Conservation (phyloP, 306 rosid species). For the Quercus robur region DNA sequence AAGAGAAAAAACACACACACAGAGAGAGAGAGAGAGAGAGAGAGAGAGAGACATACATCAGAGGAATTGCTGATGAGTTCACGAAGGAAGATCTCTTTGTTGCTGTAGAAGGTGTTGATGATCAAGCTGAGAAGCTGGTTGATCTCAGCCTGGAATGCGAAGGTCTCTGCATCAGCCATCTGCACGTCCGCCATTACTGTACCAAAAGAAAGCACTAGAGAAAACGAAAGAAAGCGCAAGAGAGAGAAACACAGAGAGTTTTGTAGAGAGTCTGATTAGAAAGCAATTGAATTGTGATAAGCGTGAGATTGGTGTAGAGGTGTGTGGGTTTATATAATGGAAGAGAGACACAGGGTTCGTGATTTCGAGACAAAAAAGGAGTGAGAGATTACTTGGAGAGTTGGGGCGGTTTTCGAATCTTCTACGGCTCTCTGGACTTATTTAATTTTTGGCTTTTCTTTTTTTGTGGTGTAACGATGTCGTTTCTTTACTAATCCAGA, state of each 20-base stretch:
- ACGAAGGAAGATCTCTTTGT: constrained; percentile 78
- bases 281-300: too few relatives aligned
- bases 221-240: neutral
- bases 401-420: constrained; percentile 32
- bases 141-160: constrained; percentile 70
- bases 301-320: accelerated
- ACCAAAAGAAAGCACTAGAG: neutral
- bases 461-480: neutral
- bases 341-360: neutral
- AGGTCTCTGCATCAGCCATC: constrained; percentile 64
- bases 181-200: constrained; percentile 39
- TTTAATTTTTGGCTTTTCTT: neutral
- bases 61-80: constrained; percentile 63
- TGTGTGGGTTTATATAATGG: constrained; percentile 8
- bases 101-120: constrained; percentile 68
- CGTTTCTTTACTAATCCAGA: neutral
- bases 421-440: constrained; percentile 37
- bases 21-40: too few relatives aligned
- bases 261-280: neutral
- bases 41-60: constrained; percentile 30
- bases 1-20: too few relatives aligned
- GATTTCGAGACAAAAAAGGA: neutral
- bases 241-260: neutral
- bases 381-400: neutral
- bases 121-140: constrained; percentile 67